Percentiles rank a stretch among this genome's conserved stretches.
phyloP scores from a whole-genome alignment of 2,329 filamentous ascomycete genomes.

The Penicillium sp. region DNA sequence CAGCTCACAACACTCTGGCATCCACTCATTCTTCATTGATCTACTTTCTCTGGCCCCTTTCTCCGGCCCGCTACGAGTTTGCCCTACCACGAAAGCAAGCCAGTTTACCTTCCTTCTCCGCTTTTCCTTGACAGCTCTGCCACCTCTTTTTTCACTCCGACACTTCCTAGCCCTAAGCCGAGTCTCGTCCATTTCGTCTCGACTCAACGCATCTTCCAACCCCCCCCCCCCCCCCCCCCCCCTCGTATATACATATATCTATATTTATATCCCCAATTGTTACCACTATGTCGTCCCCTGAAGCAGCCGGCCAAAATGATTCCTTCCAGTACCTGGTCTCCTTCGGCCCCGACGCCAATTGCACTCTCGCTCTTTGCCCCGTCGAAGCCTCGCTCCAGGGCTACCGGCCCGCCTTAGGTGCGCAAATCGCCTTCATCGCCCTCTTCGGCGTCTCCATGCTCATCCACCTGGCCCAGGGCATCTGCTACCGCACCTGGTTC shows the following conservation, averaged over 20 bases:
- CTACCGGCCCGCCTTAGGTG: slow-evolving; percentile 49
- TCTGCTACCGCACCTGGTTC: slow-evolving; percentile 43
- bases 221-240: not conserved
- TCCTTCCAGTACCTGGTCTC: slow-evolving; percentile 12
- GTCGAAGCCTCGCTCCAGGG: slow-evolving; percentile 47
- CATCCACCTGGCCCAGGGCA: slow-evolving; percentile 43
- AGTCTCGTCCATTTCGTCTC: not conserved
- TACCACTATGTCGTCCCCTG: slow-evolving; percentile 7
- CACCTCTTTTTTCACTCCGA: not conserved
- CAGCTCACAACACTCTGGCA: slow-evolving; percentile 9
- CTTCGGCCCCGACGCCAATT: slow-evolving; percentile 32
- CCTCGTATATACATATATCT: not conserved
- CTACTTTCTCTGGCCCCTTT: slow-evolving; percentile 3
- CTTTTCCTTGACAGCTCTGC: not conserved
- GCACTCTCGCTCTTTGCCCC: slow-evolving; percentile 46
- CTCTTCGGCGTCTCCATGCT: slow-evolving; percentile 49
- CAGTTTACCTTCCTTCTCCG: not conserved
- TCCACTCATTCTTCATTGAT: slow-evolving; percentile 11
- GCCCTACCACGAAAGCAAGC: not conserved
- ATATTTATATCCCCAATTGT: not conserved
- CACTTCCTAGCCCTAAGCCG: not conserved
- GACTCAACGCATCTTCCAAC: not conserved
- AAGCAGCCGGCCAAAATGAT: slow-evolving; percentile 7
- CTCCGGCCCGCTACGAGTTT: slow-evolving; percentile 7
- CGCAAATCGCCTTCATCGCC: slow-evolving; percentile 48